Conservation (phyloP, 2,329 filamentous ascomycete species). For the Colletotrichum euphorbiae region DNA sequence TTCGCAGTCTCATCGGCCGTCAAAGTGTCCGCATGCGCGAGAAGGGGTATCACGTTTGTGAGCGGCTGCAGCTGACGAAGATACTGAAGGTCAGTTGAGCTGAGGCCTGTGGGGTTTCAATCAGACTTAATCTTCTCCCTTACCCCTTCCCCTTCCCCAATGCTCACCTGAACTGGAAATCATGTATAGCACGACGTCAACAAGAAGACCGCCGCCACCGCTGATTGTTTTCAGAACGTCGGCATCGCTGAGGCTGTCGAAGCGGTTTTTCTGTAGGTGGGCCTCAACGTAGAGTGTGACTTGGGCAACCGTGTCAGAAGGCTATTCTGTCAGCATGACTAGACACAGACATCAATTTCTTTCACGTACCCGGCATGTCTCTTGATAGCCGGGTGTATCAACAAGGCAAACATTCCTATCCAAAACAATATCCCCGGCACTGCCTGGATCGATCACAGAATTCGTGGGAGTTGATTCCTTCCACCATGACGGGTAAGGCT, state of each 20-base stretch:
- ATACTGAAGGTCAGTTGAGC: conserved; percentile 71
- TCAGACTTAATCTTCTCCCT: background rate
- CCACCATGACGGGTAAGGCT: conserved; percentile 91
- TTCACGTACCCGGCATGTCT: conserved; percentile 62
- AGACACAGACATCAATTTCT: background rate
- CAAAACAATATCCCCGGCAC: conserved; percentile 77
- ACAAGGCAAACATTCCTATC: conserved; percentile 96
- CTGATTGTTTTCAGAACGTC: conserved; percentile 84
- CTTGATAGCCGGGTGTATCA: conserved; percentile 78
- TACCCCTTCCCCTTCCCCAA: conserved; percentile 50
- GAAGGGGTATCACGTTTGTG: conserved; percentile 87
- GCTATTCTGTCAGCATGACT: conserved; percentile 34
- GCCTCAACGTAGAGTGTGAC: conserved; percentile 80
- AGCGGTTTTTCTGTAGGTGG: conserved; percentile 72
- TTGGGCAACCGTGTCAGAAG: conserved; percentile 67
- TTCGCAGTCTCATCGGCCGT: conserved; percentile 65
- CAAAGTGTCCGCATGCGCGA: conserved; percentile 81
- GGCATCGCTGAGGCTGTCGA: conserved; percentile 71
- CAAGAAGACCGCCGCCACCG: conserved; percentile 83
- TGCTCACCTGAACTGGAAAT: conserved; percentile 73
- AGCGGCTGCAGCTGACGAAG: conserved; percentile 76
- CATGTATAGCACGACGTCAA: conserved; percentile 88
- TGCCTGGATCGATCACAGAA: conserved; percentile 60
- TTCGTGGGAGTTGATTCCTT: conserved; percentile 75
- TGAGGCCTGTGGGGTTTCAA: conserved; percentile 54